Evolutionary conservation across 164 flowering plant species (phyloP).

Genomic region (Vitis rupestris): DNA sequence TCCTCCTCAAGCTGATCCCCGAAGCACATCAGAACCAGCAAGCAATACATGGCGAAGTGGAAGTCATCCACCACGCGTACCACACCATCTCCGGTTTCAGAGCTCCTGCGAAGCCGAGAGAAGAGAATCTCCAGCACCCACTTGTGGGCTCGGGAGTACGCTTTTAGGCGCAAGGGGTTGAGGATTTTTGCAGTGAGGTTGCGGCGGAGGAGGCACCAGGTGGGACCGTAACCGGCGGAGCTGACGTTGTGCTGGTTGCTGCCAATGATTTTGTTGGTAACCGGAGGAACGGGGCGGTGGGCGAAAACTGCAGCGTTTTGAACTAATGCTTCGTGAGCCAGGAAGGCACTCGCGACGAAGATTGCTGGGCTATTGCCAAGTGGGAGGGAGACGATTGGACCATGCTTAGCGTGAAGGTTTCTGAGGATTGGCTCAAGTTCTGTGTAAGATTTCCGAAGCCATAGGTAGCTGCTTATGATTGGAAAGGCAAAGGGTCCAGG

Average conservation of each 20-base stretch:
- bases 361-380: constrained; percentile 30
- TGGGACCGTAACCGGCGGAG: constrained; percentile 22
- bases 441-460: constrained; percentile 22
- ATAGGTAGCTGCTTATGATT: constrained; percentile 25
- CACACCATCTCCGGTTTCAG: neutral
- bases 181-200: constrained; percentile 20
- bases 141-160: constrained; percentile 16
- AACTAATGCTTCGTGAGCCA: constrained; percentile 46
- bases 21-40: constrained; percentile 25
- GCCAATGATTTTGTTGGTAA: constrained; percentile 5
- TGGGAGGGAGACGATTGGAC: constrained; percentile 44
- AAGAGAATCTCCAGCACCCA: constrained; percentile 19
- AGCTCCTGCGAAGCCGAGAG: neutral
- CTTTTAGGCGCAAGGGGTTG: constrained; percentile 17
- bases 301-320: constrained; percentile 28
- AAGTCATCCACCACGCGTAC: constrained; percentile 7
- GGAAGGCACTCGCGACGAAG: constrained; percentile 28
- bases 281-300: constrained; percentile 11
- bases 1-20: constrained; percentile 19
- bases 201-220: constrained; percentile 27
- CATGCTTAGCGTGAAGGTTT: constrained; percentile 26
- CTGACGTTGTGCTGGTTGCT: constrained; percentile 20
- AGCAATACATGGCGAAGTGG: constrained; percentile 14
- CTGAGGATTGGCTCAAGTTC: constrained; percentile 26
- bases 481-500: constrained; percentile 42